Evolutionary conservation across 441 rosid species (phyloP), one percentile per base, ranked within the genome.

Genomic region (Pelargonium myrrhifolium): DNA sequence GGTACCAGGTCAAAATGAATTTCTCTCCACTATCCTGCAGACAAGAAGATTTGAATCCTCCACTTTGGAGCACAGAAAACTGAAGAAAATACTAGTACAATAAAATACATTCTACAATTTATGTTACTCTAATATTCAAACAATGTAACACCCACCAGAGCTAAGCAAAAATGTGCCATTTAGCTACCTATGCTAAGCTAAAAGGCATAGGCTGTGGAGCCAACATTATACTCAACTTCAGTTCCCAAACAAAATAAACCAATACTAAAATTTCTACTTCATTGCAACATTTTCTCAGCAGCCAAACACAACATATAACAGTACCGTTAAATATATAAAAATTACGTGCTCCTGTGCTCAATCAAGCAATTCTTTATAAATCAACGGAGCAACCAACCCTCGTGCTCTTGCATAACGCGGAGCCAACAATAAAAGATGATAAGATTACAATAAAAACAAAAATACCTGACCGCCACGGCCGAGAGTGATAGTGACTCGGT

Each of bases 391-490:
- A 63, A 53, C 21, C 68, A n/a, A n/a, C 21, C 47, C 39, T 35
- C 28, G 65, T 62, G 24, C 31, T 9, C 64, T 5, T 17, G 11
- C 60, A 20, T 3, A 63, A 21, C 37, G 24, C 20, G 68, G 65
- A 76, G 49, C 65, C 15, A 67, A 55, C 53, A 15, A 22, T 10
- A n/a, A 49, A 49, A n/a, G 56, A 49, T 49, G 15, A 47, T 28
- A 28, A 15, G 15, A 9, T 4, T 9, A 21, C 12, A 4, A 24
- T 37, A 64, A 62, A 15, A 6, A 64, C 35, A 9, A 43, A 73
- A 67, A 68, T 75, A 92, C 97, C 96, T 89, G 94, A 65, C 92
- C 90, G 39, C 84, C 73, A 53, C 87, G 85, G 6, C 96, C 96
- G 58, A 92, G 88, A 76, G 92, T 92, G 20, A 92, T 86, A 62